Conservation (phyloP, 1,284 basidiomycete species). For the Coniophora puteana region DNA sequence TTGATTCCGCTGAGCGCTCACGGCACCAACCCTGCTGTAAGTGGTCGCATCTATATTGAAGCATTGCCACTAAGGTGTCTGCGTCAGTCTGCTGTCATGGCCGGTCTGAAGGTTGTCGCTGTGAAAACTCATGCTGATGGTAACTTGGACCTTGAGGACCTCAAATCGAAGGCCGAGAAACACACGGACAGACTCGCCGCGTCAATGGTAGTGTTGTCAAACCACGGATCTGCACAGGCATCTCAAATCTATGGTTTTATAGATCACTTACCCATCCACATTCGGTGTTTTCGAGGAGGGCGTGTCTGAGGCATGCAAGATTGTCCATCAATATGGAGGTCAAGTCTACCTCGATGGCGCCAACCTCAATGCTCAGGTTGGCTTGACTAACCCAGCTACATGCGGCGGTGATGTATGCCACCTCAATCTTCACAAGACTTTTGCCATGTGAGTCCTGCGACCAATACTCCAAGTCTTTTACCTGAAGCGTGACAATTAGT, state of each 20-base stretch:
- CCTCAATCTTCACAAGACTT: conserved; percentile 97
- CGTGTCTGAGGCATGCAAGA: conserved; percentile 87
- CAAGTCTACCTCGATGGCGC: conserved; percentile 98
- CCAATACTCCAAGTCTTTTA: conserved; percentile 2
- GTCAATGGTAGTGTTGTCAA: conserved; percentile 77
- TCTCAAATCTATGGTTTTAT: conserved; percentile 1
- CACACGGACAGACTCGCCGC: conserved; percentile 92
- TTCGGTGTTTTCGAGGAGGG: conserved; percentile 97
- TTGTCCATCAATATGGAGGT: conserved; percentile 93
- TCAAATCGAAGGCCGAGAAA: conserved; percentile 84
- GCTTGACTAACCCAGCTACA: conserved; percentile 91
- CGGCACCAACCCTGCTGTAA: conserved; percentile 90
- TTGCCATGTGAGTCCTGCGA: conserved; percentile 64
- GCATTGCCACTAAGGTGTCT: conserved; percentile 8
- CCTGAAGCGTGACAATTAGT: conserved; percentile 46
- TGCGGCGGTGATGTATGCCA: conserved; percentile 98
- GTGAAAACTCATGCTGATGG: conserved; percentile 89
- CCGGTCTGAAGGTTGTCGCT: conserved; percentile 93
- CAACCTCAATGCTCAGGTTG: conserved; percentile 95
- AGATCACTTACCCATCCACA: conserved; percentile 94
- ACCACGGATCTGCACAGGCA: no score
- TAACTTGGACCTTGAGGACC: conserved; percentile 85
- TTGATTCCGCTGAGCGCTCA: conserved; percentile 95
- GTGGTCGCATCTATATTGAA: conserved; percentile 21
- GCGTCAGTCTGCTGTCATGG: conserved; percentile 88